Evolutionary conservation across 2,329 filamentous ascomycete species (phyloP).

Genomic region (Phyllosticta citriasiana): DNA sequence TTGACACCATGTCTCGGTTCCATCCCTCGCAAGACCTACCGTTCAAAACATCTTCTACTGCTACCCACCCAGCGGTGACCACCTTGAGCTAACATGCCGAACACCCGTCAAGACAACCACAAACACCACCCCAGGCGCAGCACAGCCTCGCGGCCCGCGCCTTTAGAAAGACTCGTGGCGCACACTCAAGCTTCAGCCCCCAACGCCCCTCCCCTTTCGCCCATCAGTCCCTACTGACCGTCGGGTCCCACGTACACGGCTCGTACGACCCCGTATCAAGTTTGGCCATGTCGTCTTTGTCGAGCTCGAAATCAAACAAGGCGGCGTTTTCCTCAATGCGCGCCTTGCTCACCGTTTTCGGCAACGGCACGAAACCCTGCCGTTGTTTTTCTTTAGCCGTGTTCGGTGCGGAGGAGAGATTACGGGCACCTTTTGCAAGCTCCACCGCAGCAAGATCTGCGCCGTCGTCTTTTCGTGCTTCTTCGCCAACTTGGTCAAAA

Average conservation of each 20-base stretch:
- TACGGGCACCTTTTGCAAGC: slow-evolving; percentile 39
- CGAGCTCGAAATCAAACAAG: slow-evolving; percentile 51
- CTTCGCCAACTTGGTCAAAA: slow-evolving; percentile 40
- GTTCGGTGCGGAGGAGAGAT: background rate
- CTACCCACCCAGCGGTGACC: background rate
- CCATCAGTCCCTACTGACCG: slow-evolving; percentile 25
- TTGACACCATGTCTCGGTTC: background rate
- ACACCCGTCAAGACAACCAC: background rate
- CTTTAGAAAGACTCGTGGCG: background rate
- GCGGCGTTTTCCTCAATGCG: slow-evolving; percentile 52
- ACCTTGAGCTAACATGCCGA: background rate
- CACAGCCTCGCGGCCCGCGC: background rate
- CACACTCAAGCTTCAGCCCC: background rate
- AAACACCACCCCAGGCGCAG: background rate
- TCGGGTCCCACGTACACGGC: slow-evolving; percentile 51
- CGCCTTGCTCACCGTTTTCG: slow-evolving; percentile 50
- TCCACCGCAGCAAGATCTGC: slow-evolving; percentile 51
- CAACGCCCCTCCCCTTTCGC: background rate
- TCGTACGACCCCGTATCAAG: slow-evolving; percentile 46
- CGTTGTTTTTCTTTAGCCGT: background rate
- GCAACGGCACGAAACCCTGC: slow-evolving; percentile 51
- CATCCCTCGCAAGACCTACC: background rate
- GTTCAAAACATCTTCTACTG: background rate
- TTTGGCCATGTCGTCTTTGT: slow-evolving; percentile 47
- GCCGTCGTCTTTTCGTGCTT: slow-evolving; percentile 50